Evolutionary conservation across 805 yeast genomes (phyloP), one percentile per base, ranked within the genome.

Genomic region (Yamadazyma phyllophila): DNA sequence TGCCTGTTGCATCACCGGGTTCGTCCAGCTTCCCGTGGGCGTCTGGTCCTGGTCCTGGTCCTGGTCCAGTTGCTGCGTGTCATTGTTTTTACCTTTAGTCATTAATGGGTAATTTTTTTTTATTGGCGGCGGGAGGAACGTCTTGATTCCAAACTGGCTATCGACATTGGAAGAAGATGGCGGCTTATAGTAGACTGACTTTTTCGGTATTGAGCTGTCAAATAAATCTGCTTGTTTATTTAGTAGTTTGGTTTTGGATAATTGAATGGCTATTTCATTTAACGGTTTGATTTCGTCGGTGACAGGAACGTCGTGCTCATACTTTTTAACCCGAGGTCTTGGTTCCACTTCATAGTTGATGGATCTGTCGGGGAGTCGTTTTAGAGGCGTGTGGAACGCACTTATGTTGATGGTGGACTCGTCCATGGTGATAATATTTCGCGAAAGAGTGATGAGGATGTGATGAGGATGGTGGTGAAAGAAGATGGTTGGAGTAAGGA

Each of bases 1-100:
- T 1, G 82, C 82, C 31, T 67, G 59, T 40, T 60, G 61, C 47
- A 78, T 67, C 39, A 72, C 65, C 2, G 80, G 78, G 48, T 64
- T 66, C 10, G 56, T 54, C 74, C 76, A 68, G 26, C 66, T 69
- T 2, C 66, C 62, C 14, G 57, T 50, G 4, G 65, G 61, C 24
- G 24, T 6, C 24, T 4, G 24, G 24, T 20, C 24, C 24, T 20
- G 24, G 24, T 20, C 24, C 24, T 20, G 24, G 24, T 9, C 17
- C 26, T 13, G 30, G 33, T 35, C 16, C 33, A 11, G 33, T 15
- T 34, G 15, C 11, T 20, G 20, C 7, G 45, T 51, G 13, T 36
- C 29, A 8, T 36, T 9, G 15, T 36, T 27, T 26, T 15, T 15
- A 6, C 13, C 20, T 17, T 43, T 34, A 37, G 30, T 24, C 39